Conservation (phyloP, 2,329 filamentous ascomycete genomes). For the Bipolaris bicolor region DNA sequence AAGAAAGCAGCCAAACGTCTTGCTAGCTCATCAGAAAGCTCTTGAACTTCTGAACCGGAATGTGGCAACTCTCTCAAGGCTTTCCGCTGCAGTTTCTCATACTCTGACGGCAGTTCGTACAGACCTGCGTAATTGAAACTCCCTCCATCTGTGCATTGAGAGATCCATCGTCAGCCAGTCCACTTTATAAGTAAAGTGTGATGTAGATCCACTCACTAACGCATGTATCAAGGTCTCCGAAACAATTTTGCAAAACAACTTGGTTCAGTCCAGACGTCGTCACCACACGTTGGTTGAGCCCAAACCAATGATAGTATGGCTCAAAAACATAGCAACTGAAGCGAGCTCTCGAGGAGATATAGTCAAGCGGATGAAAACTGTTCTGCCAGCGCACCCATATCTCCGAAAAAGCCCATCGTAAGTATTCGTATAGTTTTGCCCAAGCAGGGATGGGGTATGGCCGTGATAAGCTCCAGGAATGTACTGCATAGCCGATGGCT, state of each 20-base stretch:
- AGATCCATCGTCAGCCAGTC: neutral
- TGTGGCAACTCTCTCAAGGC: neutral
- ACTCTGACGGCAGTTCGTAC: neutral
- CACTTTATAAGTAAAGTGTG: neutral
- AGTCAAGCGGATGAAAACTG: neutral
- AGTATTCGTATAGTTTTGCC: neutral
- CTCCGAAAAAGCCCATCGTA: neutral
- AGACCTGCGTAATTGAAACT: neutral
- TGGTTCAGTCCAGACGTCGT: neutral
- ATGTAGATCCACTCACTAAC: neutral
- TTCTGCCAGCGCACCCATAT: neutral
- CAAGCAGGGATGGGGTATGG: neutral
- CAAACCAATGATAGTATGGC: neutral
- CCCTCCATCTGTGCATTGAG: neutral
- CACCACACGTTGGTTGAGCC: neutral
- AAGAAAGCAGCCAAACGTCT: slow-evolving; percentile 1
- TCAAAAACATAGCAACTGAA: neutral
- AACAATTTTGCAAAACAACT: neutral
- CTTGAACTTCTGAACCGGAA: neutral
- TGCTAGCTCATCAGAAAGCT: neutral
- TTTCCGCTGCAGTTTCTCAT: neutral
- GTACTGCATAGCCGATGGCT: neutral
- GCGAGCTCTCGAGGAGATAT: neutral
- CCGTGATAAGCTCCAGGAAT: neutral
- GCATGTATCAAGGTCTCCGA: neutral